Evolutionary conservation across 495 filamentous ascomycete species (phyloP), one percentile per base, ranked within the genome.

Genomic region (Darksidea phi): DNA sequence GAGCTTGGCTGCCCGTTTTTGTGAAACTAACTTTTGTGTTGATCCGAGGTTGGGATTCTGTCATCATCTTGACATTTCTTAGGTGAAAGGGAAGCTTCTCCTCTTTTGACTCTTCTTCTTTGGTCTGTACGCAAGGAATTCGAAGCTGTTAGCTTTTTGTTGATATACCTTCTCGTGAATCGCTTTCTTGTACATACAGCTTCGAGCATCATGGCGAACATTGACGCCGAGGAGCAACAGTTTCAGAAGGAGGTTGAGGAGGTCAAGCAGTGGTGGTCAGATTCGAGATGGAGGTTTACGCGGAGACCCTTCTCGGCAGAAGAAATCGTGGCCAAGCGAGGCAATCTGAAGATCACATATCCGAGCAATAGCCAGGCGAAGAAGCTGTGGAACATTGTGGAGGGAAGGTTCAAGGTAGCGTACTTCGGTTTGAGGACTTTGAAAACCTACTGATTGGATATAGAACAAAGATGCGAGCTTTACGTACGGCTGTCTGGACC

Each of bases 401-500:
- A 98, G 74, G 71, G 77, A 12, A 86, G 90, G 70, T 98, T 92
- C 80, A 76, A 88, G 78, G 90, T 91, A 72, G 41, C 79, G 52
- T 2, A 13, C 42, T 13, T 26, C 32, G 6, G 42, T 43, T 10
- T 6, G 41, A 52, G 36, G n/a, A 6, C 20, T 12, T 34, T 50
- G n/a, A 17, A 57, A 8, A 21, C 24, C 37, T 34, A 42, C 34
- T 23, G 32, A 36, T 20, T 28, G 28, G 15, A 50, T 10, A 21
- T 71, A 96, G 90, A 87, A 83, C 67, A 84, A 83, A 57, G 88
- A 91, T 65, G 88, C 88, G 38, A 94, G 89, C 76, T 95, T 84
- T 77, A 98, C 94, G 37, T 98, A 96, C 75, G 94, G 94, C 70
- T 97, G 94, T 75, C 79, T 98, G 57, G 95, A 98, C 69, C 94